Evolutionary conservation across 2,329 filamentous ascomycete species (phyloP).

Genomic region (Pseudopithomyces chartarum): DNA sequence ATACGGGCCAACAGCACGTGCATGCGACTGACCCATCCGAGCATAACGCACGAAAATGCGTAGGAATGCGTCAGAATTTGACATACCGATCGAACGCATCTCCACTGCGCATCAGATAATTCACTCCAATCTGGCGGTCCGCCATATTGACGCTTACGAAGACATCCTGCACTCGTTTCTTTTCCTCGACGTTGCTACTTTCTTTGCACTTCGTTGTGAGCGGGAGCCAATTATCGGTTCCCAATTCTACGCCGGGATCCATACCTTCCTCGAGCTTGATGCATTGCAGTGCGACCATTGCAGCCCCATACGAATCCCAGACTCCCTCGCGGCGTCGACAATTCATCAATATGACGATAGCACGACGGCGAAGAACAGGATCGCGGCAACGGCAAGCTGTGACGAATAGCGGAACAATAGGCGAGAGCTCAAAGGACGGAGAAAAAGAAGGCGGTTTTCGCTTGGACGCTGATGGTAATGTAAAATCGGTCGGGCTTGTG

Average conservation of each 20-base stretch:
- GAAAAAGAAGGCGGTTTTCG: constrained; percentile 24
- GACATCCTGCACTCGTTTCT: constrained; percentile 25
- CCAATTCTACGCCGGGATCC: constrained; percentile 14
- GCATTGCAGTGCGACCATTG: constrained; percentile 26
- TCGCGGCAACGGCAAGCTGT: constrained; percentile 33
- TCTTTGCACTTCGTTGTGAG: constrained; percentile 13
- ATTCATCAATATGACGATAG: constrained; percentile 28
- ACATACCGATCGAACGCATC: constrained; percentile 24
- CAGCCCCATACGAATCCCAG: constrained; percentile 32
- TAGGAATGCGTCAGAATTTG: constrained; percentile 15
- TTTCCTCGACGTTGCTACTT: constrained; percentile 15
- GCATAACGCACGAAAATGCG: not conserved
- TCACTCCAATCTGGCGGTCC: constrained; percentile 23
- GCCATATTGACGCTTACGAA: constrained; percentile 27
- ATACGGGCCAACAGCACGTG: not conserved
- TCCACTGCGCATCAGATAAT: constrained; percentile 25
- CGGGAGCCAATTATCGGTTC: constrained; percentile 27
- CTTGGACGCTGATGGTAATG: constrained; percentile 8
- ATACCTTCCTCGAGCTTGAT: constrained; percentile 31
- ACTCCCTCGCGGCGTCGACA: constrained; percentile 32
- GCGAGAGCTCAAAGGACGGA: constrained; percentile 35
- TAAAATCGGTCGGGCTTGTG: not conserved
- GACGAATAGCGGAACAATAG: constrained; percentile 33
- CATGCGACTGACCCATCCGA: not conserved
- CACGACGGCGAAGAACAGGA: constrained; percentile 30